Base-by-base conservation (phyloP, 257 asterid species). In the Buddleja alternifolia region DNA sequence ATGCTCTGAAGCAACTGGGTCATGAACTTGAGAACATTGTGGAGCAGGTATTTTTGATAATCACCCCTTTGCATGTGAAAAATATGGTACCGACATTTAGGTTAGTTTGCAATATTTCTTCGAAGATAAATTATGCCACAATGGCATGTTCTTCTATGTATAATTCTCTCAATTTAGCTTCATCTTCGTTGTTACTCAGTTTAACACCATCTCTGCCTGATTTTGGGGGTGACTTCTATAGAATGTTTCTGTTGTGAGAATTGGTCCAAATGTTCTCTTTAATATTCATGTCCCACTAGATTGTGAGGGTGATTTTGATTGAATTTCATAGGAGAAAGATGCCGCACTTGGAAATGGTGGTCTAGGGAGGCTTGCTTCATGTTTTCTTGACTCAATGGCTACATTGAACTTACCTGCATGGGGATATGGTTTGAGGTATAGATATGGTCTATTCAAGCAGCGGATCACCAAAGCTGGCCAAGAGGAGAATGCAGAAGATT, bases 341-440 rank as follows among this genome's bases (percentile, higher is more conserved):
- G 97, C 99, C 69, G 99, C 99, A 57, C 95, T 91, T 74, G 99
- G 99, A 67, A 94, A 94, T 84, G 99, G 99, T 58, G 99, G 99
- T 62, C 86, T 94, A 67, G 99, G 99, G 78, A 89, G 99, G 84
- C 97, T 94, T 50, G 99, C 99, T 64, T 91, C 99, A 45, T 94
- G 99, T 84, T 94, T 94, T 79, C 89, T 94, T 39, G 99, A 94
- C 79, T 94, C 99, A 17, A 94, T 94, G 97, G 97, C 99, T 36
- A 94, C 99, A 42, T 69, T 94, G 80, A 91, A 82, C 75, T 82
- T 94, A 77, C 99, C 99, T 11, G 99, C 99, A 19, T 94, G 99
- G 99, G 99, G 99, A 16, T 94, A 94, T 78, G 99, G 99, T 58
- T 81, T 94, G 86, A 87, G 99, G 78, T 94, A 94, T 82, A 87